A percentile compares a stretch with the other conserved stretches of the same genome.
phyloP scores from a whole-genome alignment of 176 grass and related monocot species.

The Metroxylon sagu region DNA sequence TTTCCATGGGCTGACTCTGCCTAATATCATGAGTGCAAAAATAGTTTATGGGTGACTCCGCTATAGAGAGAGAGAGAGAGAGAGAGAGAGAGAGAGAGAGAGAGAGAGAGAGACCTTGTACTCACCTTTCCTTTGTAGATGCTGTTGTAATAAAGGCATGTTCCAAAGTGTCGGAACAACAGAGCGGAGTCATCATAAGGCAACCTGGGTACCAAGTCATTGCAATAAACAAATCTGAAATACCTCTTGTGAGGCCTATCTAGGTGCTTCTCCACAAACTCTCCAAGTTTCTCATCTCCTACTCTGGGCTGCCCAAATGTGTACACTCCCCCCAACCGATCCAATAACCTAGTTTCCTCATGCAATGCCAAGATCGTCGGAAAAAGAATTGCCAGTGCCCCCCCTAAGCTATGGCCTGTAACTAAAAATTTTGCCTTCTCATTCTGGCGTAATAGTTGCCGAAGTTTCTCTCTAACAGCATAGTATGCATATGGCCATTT shows the following conservation, averaged over 20 bases:
- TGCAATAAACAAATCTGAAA: constrained; percentile 71
- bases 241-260: constrained; percentile 31
- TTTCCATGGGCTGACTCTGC: too few relatives aligned
- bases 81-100: too few relatives aligned
- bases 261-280: constrained; percentile 31
- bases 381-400: constrained; percentile 68
- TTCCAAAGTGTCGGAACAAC: constrained; percentile 62
- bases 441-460: constrained; percentile 12
- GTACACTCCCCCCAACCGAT: constrained; percentile 47
- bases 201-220: constrained; percentile 60
- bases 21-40: too few relatives aligned
- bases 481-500: constrained; percentile 59
- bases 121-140: constrained; percentile 52
- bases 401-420: constrained; percentile 75
- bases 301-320: constrained; percentile 78
- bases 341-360: constrained; percentile 26
- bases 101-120: too few relatives aligned
- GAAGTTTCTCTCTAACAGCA: constrained; percentile 42
- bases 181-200: constrained; percentile 57
- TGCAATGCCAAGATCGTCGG: constrained; percentile 52
- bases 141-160: constrained; percentile 68
- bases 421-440: constrained; percentile 37
- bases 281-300: constrained; percentile 36
- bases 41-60: too few relatives aligned
- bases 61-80: too few relatives aligned